Percentiles rank a stretch among this genome's conserved stretches.
Conservation (phyloP, 78 protist genomes). For the Dictyostelium discoideum region dicty_2.7 NC_007090.3:3312001-3312500, state of each 20-base stretch:
- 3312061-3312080: constrained; percentile 24
- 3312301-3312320: not conserved
- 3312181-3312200: not conserved
- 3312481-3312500: constrained; percentile 4
- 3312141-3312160: constrained; percentile 8
- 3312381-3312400: not conserved
- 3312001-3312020: constrained; percentile 35
- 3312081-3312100: constrained; percentile 6
- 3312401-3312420: not conserved
- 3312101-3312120: constrained; percentile 13
- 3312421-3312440: constrained; percentile 18
- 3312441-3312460: constrained; percentile 32
- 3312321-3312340: not conserved
- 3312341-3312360: not conserved
- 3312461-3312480: constrained; percentile 26
- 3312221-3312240: not conserved
- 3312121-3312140: constrained; percentile 40
- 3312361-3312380: not conserved
- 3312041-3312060: not conserved
- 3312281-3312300: not conserved
- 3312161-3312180: not conserved
- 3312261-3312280: not conserved
- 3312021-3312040: not conserved
- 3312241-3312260: not conserved
- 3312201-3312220: not conserved